These are phyloP conservation scores for Eimeria maxima DNA, from an alignment of 169 alveolate genomes.

Conservation along the genomic window DNA sequence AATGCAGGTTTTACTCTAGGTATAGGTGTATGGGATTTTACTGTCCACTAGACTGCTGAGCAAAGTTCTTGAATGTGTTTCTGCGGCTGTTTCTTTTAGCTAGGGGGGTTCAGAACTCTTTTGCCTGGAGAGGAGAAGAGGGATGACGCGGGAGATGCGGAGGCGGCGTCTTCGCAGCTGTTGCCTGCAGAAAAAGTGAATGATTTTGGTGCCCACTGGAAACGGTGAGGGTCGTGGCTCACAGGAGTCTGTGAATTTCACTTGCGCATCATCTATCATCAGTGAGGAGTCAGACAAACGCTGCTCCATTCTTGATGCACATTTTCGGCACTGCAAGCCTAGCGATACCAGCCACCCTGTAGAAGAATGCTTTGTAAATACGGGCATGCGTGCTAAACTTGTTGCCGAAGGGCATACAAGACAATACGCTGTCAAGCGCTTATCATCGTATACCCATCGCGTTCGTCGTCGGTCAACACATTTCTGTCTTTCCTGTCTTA, in stretches of 20 bases:
- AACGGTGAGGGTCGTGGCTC: conserved; percentile 81
- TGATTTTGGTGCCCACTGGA: conserved; percentile 94
- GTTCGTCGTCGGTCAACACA: no score
- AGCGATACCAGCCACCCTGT: background rate
- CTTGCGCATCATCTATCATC: background rate
- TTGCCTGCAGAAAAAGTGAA: conserved; percentile 91
- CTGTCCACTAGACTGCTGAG: background rate
- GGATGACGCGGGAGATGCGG: conserved; percentile 70
- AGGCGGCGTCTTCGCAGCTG: conserved; percentile 84
- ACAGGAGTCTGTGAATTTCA: background rate
- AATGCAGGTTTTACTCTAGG: background rate
- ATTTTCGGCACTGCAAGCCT: background rate
- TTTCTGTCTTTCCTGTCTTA: background rate
- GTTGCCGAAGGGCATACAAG: background rate
- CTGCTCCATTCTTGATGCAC: background rate
- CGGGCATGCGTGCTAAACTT: background rate
- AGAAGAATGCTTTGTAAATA: background rate
- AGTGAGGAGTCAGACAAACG: background rate
- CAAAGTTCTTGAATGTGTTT: background rate
- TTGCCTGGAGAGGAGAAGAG: conserved; percentile 89
- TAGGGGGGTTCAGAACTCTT: conserved; percentile 93
- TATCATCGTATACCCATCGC: background rate
- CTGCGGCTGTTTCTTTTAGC: conserved; percentile 45
- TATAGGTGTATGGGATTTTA: background rate
- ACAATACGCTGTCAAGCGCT: no score